Percentiles rank a stretch among this genome's conserved stretches.
Evolutionary conservation across 257 asterid species (phyloP).

Genomic region (Ophiorrhiza pumila): DNA sequence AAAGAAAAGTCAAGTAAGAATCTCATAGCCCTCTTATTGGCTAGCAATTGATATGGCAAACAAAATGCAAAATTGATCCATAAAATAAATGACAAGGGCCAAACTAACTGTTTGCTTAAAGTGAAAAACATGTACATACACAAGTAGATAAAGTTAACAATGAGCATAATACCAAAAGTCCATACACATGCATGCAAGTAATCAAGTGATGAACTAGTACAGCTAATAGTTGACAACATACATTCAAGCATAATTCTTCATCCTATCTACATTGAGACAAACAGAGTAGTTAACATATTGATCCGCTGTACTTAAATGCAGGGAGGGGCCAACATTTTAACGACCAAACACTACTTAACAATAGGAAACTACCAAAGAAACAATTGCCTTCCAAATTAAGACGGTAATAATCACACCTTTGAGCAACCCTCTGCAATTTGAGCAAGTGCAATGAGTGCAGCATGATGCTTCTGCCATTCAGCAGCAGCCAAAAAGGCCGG

Average conservation of each 20-base stretch:
- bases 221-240: neutral
- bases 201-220: neutral
- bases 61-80: conserved; percentile 10
- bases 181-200: neutral
- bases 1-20: conserved; percentile 6
- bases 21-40: neutral
- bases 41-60: neutral
- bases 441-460: conserved; percentile 92
- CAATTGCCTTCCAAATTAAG: neutral
- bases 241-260: neutral
- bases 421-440: conserved; percentile 98
- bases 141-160: neutral
- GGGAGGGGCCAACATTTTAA: neutral
- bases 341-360: neutral
- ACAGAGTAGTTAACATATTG: neutral
- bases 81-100: conserved; percentile 2
- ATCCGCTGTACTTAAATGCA: too few relatives aligned
- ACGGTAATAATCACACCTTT: conserved; percentile 47
- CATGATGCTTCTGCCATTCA: conserved; percentile 95
- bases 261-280: neutral
- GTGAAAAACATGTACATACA: neutral
- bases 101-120: neutral
- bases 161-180: neutral
- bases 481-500: conserved; percentile 70
- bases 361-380: neutral